Evolutionary conservation across 257 asterid species (phyloP).

Genomic region (Salvia splendens): DNA sequence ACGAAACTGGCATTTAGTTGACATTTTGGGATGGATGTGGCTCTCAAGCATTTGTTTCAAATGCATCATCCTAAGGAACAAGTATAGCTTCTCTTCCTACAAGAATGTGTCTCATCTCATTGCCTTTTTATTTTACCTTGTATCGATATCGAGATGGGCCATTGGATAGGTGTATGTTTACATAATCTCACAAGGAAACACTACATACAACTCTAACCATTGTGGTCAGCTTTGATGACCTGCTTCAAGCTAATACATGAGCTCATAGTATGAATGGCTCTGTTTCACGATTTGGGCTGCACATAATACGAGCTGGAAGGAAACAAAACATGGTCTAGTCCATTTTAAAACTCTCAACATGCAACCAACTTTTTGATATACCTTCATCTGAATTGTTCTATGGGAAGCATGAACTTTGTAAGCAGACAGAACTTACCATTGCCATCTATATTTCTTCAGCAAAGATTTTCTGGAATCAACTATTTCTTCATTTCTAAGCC

Average conservation of each 20-base stretch:
- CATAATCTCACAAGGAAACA: too few species aligned
- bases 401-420: slow-evolving; percentile 1
- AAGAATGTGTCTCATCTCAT: background rate
- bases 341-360: slow-evolving; percentile 2
- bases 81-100: background rate
- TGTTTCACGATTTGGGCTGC: slow-evolving; percentile 2
- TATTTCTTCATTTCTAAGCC: slow-evolving; percentile 66
- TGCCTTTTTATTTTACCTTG: background rate
- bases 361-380: background rate
- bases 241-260: background rate
- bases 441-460: slow-evolving; percentile 60
- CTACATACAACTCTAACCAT: too few species aligned
- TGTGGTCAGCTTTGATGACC: background rate
- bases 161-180: too few species aligned
- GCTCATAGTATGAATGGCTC: background rate
- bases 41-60: too few species aligned
- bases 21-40: too few species aligned
- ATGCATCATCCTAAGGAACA: background rate
- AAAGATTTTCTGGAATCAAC: slow-evolving; percentile 52
- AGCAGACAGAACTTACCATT: slow-evolving; percentile 49
- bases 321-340: slow-evolving; percentile 3
- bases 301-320: background rate
- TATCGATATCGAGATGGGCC: background rate
- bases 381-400: slow-evolving; percentile 5
- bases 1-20: too few species aligned